Percentiles rank a stretch among this genome's conserved stretches.
phyloP scores from a whole-genome alignment of 2,329 filamentous ascomycete genomes.

The Ploettnerulaceae sp. region DNA sequence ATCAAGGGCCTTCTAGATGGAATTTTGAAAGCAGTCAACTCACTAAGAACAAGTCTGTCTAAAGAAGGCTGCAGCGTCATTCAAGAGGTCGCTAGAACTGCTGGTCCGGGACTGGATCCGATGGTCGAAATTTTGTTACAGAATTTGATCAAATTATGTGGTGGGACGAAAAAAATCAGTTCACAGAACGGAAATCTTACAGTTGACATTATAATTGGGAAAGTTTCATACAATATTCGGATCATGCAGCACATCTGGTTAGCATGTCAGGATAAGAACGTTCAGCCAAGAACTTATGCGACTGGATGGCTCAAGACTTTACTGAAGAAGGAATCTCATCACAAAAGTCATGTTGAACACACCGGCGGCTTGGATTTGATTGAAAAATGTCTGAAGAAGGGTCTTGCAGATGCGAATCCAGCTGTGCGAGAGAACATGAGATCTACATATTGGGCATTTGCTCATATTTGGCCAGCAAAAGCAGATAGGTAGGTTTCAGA shows the following conservation, averaged over 20 bases:
- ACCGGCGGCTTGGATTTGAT: slow-evolving; percentile 75
- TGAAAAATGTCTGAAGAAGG: slow-evolving; percentile 85
- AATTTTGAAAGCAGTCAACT: slow-evolving; percentile 79
- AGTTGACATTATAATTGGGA: slow-evolving; percentile 74
- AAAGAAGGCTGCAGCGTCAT: slow-evolving; percentile 80
- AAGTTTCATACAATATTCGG: slow-evolving; percentile 72
- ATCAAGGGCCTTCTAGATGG: slow-evolving; percentile 77
- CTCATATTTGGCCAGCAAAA: slow-evolving; percentile 68
- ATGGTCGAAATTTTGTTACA: slow-evolving; percentile 90
- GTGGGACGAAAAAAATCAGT: slow-evolving; percentile 86
- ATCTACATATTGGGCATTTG: slow-evolving; percentile 81
- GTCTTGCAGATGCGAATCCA: slow-evolving; percentile 83
- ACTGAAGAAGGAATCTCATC: slow-evolving; percentile 68
- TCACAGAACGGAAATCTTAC: slow-evolving; percentile 77
- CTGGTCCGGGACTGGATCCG: slow-evolving; percentile 74
- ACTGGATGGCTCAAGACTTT: slow-evolving; percentile 81
- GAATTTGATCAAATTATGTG: slow-evolving; percentile 82
- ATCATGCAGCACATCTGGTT: slow-evolving; percentile 80
- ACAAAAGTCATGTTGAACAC: slow-evolving; percentile 81
- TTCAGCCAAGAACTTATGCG: slow-evolving; percentile 74
- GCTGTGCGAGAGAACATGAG: slow-evolving; percentile 84
- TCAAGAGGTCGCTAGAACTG: slow-evolving; percentile 74
- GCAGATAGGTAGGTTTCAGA: slow-evolving; percentile 62
- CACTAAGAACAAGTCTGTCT: slow-evolving; percentile 82
- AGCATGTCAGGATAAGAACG: slow-evolving; percentile 89